Base-by-base conservation (phyloP, 768 basidiomycete species). In the Russula griseocarnosa region DNA sequence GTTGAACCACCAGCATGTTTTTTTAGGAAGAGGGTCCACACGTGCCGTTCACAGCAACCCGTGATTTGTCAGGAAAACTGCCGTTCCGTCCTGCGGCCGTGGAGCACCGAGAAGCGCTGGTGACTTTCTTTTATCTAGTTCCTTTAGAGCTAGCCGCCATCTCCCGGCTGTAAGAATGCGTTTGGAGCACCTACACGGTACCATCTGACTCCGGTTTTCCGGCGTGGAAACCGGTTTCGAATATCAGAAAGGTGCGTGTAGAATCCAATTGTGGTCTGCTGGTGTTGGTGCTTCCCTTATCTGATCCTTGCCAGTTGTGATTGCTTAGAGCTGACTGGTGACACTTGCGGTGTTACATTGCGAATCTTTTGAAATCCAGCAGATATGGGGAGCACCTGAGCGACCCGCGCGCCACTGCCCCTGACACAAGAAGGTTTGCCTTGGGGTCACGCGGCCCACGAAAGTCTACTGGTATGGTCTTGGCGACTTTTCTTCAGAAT, bases 61-160 rank as follows among this genome's bases (percentile, higher is more conserved):
- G 28, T 42, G 55, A 52, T 32, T 47, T 54, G 58, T 55, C 20
- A 53, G 53, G 54, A 38, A 60, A 32, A 28, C 47, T 3, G 38
- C 47, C 5, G 38, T 34, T 30, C 58, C 28, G 52, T 47, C 52
- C 30, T 32, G 30, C 24, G 47, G 30, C 13, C 50, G 63, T 60
- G 63, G 63, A 60, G 63, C 55, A 11, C 7, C 22, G 36, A 49
- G 28, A 58, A 65, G 59, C 59, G 54, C 63, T 51, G 22, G 38
- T 32, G 28, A 5, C 26, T 24, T 32, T 54, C 30, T 44, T 44
- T 54, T 53, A 46, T 44, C 30, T 32, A 57, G 30, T 47, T 58
- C 56, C 44, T 60, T 65, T 56, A 32, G n/a, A 55, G 53, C 47
- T 55, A 64, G 53, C 44, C 52, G 47, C 26, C 40, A 18, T 42